Evolutionary conservation across 495 filamentous ascomycete species (phyloP).

Genomic region (Penicillium lividum): DNA sequence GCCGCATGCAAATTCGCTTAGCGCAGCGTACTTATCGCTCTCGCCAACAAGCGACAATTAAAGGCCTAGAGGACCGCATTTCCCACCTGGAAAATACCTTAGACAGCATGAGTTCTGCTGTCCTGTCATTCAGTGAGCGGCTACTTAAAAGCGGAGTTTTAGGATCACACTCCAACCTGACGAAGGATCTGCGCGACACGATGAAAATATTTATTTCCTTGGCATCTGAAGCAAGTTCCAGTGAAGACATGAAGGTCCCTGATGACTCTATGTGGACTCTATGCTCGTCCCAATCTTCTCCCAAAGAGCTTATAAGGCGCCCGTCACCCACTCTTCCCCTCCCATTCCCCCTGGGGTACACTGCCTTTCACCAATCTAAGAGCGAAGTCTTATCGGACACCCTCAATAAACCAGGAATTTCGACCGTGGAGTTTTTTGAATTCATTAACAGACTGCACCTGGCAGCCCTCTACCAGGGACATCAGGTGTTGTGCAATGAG

Average conservation of each 20-base stretch:
- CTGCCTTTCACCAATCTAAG: neutral
- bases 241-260: neutral
- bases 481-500: neutral
- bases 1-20: slow-evolving; percentile 83
- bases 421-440: neutral
- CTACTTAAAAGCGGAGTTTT: neutral
- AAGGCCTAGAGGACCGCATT: neutral
- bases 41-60: slow-evolving; percentile 70
- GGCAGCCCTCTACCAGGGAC: neutral
- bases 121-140: neutral
- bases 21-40: slow-evolving; percentile 84
- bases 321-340: neutral
- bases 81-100: neutral
- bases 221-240: neutral
- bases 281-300: neutral
- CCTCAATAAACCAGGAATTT: neutral
- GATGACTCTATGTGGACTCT: neutral
- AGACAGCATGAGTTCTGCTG: neutral
- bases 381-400: neutral
- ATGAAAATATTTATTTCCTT: neutral
- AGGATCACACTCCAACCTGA: neutral
- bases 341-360: neutral
- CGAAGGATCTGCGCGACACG: neutral
- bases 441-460: neutral
- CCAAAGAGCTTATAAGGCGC: neutral